These are phyloP conservation scores for Ambrosiella beaveri DNA, from an alignment of 2,329 filamentous ascomycete genomes.

Conservation along the genomic window DNA sequence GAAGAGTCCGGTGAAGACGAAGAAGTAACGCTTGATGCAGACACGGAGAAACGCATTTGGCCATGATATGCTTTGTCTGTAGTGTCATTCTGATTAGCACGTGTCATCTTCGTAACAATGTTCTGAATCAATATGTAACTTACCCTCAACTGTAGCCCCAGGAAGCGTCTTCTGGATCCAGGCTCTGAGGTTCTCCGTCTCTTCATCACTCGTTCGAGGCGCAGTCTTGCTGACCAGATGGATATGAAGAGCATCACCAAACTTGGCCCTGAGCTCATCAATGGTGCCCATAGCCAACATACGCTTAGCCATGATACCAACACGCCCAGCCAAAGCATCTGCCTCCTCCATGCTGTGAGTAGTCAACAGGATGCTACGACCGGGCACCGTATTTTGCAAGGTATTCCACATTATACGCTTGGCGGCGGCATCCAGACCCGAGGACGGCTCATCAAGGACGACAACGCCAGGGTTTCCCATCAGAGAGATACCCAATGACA, in stretches of 20 bases:
- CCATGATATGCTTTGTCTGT: slow-evolving; percentile 58
- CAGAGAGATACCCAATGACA: slow-evolving; percentile 73
- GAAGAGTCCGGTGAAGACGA: not conserved
- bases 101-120: not conserved
- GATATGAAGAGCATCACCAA: slow-evolving; percentile 64
- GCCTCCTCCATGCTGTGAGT: slow-evolving; percentile 95
- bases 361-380: slow-evolving; percentile 70
- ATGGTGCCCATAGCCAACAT: slow-evolving; percentile 76
- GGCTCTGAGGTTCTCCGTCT: slow-evolving; percentile 46
- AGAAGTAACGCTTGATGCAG: slow-evolving; percentile 26
- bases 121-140: not conserved
- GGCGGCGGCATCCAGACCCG: slow-evolving; percentile 75
- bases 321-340: slow-evolving; percentile 66
- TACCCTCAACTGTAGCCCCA: slow-evolving; percentile 44
- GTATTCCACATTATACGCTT: slow-evolving; percentile 92
- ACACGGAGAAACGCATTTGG: slow-evolving; percentile 70
- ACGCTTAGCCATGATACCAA: slow-evolving; percentile 67
- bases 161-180: slow-evolving; percentile 50
- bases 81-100: slow-evolving; percentile 1
- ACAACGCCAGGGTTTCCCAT: slow-evolving; percentile 84
- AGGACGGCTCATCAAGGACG: slow-evolving; percentile 75
- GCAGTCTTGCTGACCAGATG: slow-evolving; percentile 63
- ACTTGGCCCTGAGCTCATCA: slow-evolving; percentile 52
- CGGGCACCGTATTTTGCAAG: slow-evolving; percentile 52
- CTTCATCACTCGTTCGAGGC: slow-evolving; percentile 50